Evolutionary conservation across 2,329 filamentous ascomycete genomes (phyloP).

Genomic region (Fusarium pilosicola): DNA sequence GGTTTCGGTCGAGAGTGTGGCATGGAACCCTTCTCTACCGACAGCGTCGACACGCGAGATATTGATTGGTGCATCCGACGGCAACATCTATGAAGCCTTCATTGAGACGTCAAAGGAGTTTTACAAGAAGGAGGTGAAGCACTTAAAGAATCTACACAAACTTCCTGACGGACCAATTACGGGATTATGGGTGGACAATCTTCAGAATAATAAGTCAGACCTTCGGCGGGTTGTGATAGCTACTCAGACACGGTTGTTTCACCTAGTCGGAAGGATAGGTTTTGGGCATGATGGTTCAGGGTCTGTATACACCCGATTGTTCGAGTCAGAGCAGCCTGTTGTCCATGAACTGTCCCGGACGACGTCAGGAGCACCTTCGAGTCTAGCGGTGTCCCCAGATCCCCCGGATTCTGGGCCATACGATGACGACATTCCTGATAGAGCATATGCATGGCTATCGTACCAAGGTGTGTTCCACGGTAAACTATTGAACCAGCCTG

Average conservation of each 20-base stretch:
- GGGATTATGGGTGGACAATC: constrained; percentile 83
- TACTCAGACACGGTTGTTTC: constrained; percentile 80
- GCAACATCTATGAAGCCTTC: constrained; percentile 93
- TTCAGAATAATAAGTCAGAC: constrained; percentile 76
- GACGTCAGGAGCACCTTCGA: constrained; percentile 67
- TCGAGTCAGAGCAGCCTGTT: constrained; percentile 85
- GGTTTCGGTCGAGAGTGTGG: constrained; percentile 86
- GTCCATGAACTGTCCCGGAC: constrained; percentile 75
- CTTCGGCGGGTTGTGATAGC: constrained; percentile 80
- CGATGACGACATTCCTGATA: constrained; percentile 72
- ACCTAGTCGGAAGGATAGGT: constrained; percentile 82
- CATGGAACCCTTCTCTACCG: constrained; percentile 93
- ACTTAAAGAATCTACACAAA: constrained; percentile 84
- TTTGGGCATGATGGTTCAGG: constrained; percentile 81
- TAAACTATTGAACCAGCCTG: constrained; percentile 72
- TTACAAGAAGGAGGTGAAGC: constrained; percentile 94
- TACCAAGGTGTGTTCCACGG: constrained; percentile 89
- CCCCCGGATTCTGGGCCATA: constrained; percentile 62
- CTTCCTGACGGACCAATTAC: constrained; percentile 84
- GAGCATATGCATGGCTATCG: constrained; percentile 90
- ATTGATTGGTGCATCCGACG: constrained; percentile 88
- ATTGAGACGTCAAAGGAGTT: constrained; percentile 96
- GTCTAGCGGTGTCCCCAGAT: constrained; percentile 81
- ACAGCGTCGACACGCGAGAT: constrained; percentile 97
- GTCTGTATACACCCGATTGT: constrained; percentile 86